phyloP scores from a whole-genome alignment of 192 early-diverging fungal genomes.

The Linnemannia zychae region DNA sequence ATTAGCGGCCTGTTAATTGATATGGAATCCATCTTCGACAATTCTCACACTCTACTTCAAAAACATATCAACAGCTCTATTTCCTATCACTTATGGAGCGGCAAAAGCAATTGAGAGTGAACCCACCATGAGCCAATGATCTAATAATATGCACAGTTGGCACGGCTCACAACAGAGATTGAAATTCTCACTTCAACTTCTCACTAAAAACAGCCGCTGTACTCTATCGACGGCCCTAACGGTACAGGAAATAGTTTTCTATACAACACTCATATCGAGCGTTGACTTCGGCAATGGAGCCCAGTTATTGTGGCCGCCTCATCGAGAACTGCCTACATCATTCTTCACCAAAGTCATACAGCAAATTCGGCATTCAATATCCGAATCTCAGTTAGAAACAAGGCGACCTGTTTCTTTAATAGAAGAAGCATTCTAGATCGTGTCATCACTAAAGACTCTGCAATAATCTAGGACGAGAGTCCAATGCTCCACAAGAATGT shows the following conservation, averaged over 20 bases:
- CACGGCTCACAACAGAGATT: neutral
- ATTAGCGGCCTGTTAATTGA: neutral
- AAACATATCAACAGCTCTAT: neutral
- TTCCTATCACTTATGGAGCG: neutral
- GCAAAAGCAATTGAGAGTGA: neutral
- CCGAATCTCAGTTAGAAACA: slow-evolving; percentile 9
- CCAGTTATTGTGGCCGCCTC: slow-evolving; percentile 37
- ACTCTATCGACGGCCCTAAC: slow-evolving; percentile 36
- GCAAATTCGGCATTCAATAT: slow-evolving; percentile 53
- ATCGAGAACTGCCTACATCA: slow-evolving; percentile 41
- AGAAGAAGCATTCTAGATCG: neutral
- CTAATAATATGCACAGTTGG: neutral
- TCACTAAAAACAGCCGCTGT: neutral
- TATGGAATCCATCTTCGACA: neutral
- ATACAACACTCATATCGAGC: slow-evolving; percentile 26
- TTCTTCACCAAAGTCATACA: slow-evolving; percentile 38
- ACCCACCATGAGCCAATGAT: neutral
- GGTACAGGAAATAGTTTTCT: slow-evolving; percentile 43
- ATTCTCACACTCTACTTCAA: neutral
- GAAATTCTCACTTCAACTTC: neutral
- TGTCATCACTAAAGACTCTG: neutral
- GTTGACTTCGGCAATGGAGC: neutral
- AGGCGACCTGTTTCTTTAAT: slow-evolving; percentile 20
- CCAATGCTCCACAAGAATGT: slow-evolving; percentile 27
- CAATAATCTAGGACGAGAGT: slow-evolving; percentile 58